phyloP scores from a whole-genome alignment of 192 early-diverging fungal genomes.

The Coemansia sp. region DNA sequence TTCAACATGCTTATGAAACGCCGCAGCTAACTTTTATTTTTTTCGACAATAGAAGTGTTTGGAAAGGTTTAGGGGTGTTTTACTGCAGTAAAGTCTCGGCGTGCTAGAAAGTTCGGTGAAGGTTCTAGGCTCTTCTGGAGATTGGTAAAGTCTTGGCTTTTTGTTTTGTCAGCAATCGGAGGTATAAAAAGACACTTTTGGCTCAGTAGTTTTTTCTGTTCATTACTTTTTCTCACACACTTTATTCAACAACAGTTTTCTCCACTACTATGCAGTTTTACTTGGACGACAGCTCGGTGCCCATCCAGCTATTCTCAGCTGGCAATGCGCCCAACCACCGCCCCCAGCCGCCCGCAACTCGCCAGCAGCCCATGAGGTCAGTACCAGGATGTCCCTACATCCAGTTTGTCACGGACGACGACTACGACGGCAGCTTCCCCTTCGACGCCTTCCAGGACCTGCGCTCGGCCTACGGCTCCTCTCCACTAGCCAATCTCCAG shows the following conservation, averaged over 20 bases:
- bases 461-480: conserved; percentile 32
- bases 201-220: neutral
- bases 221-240: neutral
- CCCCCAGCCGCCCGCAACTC: neutral
- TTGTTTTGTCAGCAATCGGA: neutral
- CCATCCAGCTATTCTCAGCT: conserved; percentile 35
- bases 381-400: conserved; percentile 48
- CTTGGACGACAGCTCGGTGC: conserved; percentile 27
- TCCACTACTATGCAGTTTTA: conserved; percentile 43
- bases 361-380: conserved; percentile 10
- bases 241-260: neutral
- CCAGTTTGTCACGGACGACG: conserved; percentile 33
- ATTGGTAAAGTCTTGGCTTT: neutral
- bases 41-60: neutral
- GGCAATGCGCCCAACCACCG: conserved; percentile 31
- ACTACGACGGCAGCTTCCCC: conserved; percentile 46
- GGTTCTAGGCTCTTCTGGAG: conserved; percentile 1
- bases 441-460: conserved; percentile 51
- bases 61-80: neutral
- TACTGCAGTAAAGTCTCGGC: neutral
- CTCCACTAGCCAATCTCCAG: conserved; percentile 27
- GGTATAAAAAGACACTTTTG: neutral
- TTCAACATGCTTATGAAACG: conserved; percentile 10
- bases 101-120: neutral
- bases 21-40: neutral